phyloP scores from a whole-genome alignment of 2,329 filamentous ascomycete species.

The Phyllosticta capitalensis region DNA sequence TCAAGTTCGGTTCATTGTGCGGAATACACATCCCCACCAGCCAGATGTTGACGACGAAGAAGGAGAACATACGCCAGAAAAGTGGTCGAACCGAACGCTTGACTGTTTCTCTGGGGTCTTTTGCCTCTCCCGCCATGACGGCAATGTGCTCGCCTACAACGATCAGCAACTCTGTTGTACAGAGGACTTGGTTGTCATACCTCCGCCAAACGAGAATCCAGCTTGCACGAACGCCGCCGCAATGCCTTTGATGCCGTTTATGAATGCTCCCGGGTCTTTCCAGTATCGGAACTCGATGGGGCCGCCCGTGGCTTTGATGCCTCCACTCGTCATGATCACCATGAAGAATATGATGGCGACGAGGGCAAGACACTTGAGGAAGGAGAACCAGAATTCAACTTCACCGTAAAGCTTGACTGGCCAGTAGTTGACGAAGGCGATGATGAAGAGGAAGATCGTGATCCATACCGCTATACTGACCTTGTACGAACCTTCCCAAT shows the following conservation, averaged over 20 bases:
- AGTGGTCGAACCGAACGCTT: slow-evolving; percentile 44
- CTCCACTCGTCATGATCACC: slow-evolving; percentile 17
- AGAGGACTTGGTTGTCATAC: not conserved
- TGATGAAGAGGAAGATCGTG: slow-evolving; percentile 41
- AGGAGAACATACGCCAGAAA: slow-evolving; percentile 37
- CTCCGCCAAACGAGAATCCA: slow-evolving; percentile 32
- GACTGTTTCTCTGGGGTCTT: slow-evolving; percentile 55
- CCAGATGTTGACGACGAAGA: slow-evolving; percentile 38
- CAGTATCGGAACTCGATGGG: slow-evolving; percentile 59
- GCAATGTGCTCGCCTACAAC: slow-evolving; percentile 47
- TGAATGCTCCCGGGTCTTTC: slow-evolving; percentile 41
- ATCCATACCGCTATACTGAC: slow-evolving; percentile 51
- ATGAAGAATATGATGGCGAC: slow-evolving; percentile 34
- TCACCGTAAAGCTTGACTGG: slow-evolving; percentile 24
- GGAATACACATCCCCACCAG: slow-evolving; percentile 49
- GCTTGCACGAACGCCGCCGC: slow-evolving; percentile 38
- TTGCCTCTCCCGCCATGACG: slow-evolving; percentile 55
- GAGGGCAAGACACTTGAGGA: slow-evolving; percentile 32
- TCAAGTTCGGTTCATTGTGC: slow-evolving; percentile 38
- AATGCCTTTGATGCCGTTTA: slow-evolving; percentile 8
- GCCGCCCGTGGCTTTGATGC: slow-evolving; percentile 44
- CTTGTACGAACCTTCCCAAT: slow-evolving; percentile 39
- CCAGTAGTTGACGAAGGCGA: slow-evolving; percentile 15
- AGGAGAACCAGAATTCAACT: slow-evolving; percentile 39
- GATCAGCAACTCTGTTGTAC: slow-evolving; percentile 30